These are phyloP conservation scores for Avena sativa DNA, from an alignment of 176 grass and related monocot species.

Conservation along the genomic window DNA sequence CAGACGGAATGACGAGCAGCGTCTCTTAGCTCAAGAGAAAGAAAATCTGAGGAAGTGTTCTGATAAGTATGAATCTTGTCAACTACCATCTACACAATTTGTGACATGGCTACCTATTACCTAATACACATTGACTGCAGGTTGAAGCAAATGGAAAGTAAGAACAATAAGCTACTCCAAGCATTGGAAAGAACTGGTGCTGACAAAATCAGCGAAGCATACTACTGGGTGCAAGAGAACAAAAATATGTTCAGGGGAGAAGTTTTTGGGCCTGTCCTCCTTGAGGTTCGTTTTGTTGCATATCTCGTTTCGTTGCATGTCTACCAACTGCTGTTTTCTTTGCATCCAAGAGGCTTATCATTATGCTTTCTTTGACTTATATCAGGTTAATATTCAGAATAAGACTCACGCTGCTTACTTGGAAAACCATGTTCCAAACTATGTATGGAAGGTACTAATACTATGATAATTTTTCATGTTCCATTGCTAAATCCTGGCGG, in stretches of 20 bases:
- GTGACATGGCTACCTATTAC: slow-evolving; percentile 25
- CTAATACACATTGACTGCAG: slow-evolving; percentile 53
- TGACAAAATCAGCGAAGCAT: slow-evolving; percentile 82
- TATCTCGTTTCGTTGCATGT: slow-evolving; percentile 35
- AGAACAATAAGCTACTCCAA: slow-evolving; percentile 77
- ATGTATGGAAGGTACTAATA: slow-evolving; percentile 87
- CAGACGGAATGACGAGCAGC: slow-evolving; percentile 51
- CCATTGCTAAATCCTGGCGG: not conserved
- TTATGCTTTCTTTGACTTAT: slow-evolving; percentile 33
- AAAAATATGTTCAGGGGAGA: slow-evolving; percentile 58
- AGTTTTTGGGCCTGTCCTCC: slow-evolving; percentile 90
- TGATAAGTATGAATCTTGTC: slow-evolving; percentile 55
- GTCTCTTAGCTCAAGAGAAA: slow-evolving; percentile 53
- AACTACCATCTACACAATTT: not conserved
- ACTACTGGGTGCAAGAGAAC: slow-evolving; percentile 77
- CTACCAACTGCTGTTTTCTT: slow-evolving; percentile 1
- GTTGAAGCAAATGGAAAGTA: slow-evolving; percentile 89
- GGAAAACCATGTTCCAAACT: slow-evolving; percentile 83
- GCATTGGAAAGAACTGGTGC: slow-evolving; percentile 58
- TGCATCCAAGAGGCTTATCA: not conserved
- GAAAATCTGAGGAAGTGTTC: slow-evolving; percentile 55
- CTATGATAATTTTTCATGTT: not conserved
- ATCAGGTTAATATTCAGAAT: slow-evolving; percentile 74
- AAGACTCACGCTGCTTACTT: slow-evolving; percentile 72
- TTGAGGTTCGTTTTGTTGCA: slow-evolving; percentile 61